Evolutionary conservation across 1,284 basidiomycete species (phyloP).

Genomic region (Leccinum pseudoinsigne): DNA sequence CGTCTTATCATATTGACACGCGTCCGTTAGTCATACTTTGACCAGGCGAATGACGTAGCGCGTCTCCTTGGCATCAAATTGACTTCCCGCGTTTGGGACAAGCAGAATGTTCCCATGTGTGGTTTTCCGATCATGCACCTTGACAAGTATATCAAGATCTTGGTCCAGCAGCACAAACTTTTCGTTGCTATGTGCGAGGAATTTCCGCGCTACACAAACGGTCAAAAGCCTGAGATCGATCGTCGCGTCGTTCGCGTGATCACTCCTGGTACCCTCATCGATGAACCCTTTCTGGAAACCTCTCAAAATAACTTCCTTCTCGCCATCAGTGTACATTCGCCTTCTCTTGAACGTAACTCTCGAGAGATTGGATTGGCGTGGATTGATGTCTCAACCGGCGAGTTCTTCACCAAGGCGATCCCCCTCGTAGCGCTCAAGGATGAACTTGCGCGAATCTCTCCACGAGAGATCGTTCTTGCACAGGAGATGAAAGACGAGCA

Average conservation of each 20-base stretch:
- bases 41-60: conserved; percentile 82
- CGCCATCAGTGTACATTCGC: conserved; percentile 48
- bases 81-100: conserved; percentile 71
- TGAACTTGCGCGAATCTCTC: conserved; percentile 81
- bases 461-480: conserved; percentile 81
- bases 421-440: conserved; percentile 65
- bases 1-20: conserved; percentile 11
- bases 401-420: conserved; percentile 79
- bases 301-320: conserved; percentile 90
- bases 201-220: conserved; percentile 54
- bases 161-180: conserved; percentile 80
- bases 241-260: conserved; percentile 83
- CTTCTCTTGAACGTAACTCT: conserved; percentile 7
- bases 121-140: conserved; percentile 89
- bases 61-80: conserved; percentile 80
- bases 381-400: conserved; percentile 95
- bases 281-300: conserved; percentile 83
- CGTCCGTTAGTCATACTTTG: conserved; percentile 80
- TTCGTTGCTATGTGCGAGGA: conserved; percentile 95
- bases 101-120: conserved; percentile 72
- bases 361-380: conserved; percentile 68
- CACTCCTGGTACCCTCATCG: conserved; percentile 91
- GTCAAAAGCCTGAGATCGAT: conserved; percentile 59
- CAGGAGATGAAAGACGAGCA: conserved; percentile 38
- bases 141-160: conserved; percentile 82